phyloP scores from a whole-genome alignment of 2,329 filamentous ascomycete genomes.

The Aspergillus luchuensis region DNA sequence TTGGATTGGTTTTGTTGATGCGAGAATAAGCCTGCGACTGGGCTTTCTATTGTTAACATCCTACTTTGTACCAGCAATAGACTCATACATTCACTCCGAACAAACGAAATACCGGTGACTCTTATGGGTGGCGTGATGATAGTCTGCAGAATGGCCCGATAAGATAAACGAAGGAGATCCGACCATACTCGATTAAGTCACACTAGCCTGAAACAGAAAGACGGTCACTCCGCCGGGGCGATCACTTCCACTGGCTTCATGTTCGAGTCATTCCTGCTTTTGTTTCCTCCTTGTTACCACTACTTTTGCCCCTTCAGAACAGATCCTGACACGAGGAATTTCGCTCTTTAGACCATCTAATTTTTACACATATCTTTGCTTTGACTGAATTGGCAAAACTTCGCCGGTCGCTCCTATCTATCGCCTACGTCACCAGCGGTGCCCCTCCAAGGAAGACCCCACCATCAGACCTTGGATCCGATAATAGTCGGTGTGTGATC shows the following conservation, averaged over 20 bases:
- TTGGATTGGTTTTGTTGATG: too few relatives aligned
- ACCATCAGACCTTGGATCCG: slow-evolving; percentile 4
- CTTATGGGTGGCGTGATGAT: too few relatives aligned
- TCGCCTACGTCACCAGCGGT: slow-evolving; percentile 8
- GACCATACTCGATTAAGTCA: background rate
- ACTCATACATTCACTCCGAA: too few relatives aligned
- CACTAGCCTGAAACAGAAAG: slow-evolving; percentile 5
- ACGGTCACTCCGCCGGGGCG: slow-evolving; percentile 4
- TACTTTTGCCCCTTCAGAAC: background rate
- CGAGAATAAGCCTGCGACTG: too few relatives aligned
- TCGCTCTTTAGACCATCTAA: too few relatives aligned
- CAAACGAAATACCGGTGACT: too few relatives aligned
- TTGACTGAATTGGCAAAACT: background rate
- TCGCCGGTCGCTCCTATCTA: background rate
- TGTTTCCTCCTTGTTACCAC: background rate
- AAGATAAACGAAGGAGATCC: background rate
- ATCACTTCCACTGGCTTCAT: slow-evolving; percentile 4
- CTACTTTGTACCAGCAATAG: too few relatives aligned
- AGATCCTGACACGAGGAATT: background rate
- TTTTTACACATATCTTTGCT: background rate
- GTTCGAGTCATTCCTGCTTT: background rate
- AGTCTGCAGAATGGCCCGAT: background rate
- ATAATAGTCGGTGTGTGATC: background rate
- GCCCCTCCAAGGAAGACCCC: slow-evolving; percentile 6
- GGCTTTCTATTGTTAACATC: too few relatives aligned